Evolutionary conservation across 768 basidiomycete species (phyloP).

Genomic region (Boletus coccyginus): DNA sequence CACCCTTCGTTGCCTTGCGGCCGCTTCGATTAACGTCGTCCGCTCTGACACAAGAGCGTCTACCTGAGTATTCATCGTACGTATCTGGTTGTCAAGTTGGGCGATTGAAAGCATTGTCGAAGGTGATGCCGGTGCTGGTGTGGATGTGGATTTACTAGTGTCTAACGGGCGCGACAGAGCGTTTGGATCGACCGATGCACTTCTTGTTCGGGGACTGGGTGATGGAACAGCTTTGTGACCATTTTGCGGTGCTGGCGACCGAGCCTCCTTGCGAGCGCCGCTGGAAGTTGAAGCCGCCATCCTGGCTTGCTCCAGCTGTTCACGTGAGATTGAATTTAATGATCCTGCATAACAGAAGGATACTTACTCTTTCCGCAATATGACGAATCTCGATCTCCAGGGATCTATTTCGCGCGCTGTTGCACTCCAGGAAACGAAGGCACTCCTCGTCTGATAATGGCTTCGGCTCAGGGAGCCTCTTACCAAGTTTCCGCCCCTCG

Average conservation of each 20-base stretch:
- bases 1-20: constrained; percentile 25
- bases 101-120: constrained; percentile 18
- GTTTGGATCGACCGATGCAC: constrained; percentile 21
- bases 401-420: constrained; percentile 38
- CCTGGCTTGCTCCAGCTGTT: constrained; percentile 24
- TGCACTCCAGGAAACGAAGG: constrained; percentile 38
- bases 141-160: neutral
- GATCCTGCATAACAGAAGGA: neutral
- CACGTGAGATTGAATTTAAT: neutral
- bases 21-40: constrained; percentile 24
- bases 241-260: neutral
- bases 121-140: constrained; percentile 1
- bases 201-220: constrained; percentile 16
- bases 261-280: neutral
- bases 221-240: neutral
- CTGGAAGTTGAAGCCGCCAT: neutral
- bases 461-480: constrained; percentile 14
- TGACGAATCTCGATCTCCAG: constrained; percentile 45
- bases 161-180: constrained; percentile 5
- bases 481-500: neutral
- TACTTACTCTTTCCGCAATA: constrained; percentile 36
- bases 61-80: constrained; percentile 32
- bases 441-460: constrained; percentile 38
- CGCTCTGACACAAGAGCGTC: constrained; percentile 40
- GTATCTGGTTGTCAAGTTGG: constrained; percentile 38